A percentile compares a stretch with the other conserved stretches of the same genome.
Evolutionary conservation across 73 alveolate species (phyloP).

Genomic region (Uronychia setigera): DNA sequence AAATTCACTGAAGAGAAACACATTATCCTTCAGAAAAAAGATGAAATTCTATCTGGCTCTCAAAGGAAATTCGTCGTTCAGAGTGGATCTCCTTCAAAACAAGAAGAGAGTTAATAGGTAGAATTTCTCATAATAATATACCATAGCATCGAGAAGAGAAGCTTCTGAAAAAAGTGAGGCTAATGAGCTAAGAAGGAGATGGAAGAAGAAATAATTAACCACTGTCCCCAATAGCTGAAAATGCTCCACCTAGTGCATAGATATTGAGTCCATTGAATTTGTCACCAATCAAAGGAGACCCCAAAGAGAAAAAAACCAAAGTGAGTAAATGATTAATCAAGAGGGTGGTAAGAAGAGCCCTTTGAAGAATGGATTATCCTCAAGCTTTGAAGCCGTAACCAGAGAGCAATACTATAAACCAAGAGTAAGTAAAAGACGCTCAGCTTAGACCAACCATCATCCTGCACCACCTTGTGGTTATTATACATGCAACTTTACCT

Average conservation of each 20-base stretch:
- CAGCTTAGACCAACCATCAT: not conserved
- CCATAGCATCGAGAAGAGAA: slow-evolving; percentile 11
- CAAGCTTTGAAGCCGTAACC: slow-evolving; percentile 19
- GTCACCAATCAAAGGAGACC: too few relatives aligned
- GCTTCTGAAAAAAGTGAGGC: slow-evolving; percentile 17
- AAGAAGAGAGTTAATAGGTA: slow-evolving; percentile 1
- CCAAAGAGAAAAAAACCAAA: too few relatives aligned
- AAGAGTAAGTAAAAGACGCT: not conserved
- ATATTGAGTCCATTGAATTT: too few relatives aligned
- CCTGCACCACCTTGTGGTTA: slow-evolving; percentile 48
- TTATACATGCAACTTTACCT: slow-evolving; percentile 7
- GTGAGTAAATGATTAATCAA: not conserved
- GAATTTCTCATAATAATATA: not conserved
- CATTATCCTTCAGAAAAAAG: slow-evolving; percentile 44
- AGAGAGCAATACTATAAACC: slow-evolving; percentile 18
- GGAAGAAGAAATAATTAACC: not conserved
- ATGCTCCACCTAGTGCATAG: too few relatives aligned
- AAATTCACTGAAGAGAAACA: slow-evolving; percentile 58
- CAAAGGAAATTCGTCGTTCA: slow-evolving; percentile 16
- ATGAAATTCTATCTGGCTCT: slow-evolving; percentile 49
- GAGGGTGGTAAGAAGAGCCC: not conserved
- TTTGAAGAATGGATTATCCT: too few relatives aligned
- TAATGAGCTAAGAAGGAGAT: slow-evolving; percentile 4
- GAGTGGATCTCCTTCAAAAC: slow-evolving; percentile 1
- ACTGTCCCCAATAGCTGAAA: too few relatives aligned